phyloP scores from a whole-genome alignment of 805 yeast species.

The Hanseniaspora singularis region DNA sequence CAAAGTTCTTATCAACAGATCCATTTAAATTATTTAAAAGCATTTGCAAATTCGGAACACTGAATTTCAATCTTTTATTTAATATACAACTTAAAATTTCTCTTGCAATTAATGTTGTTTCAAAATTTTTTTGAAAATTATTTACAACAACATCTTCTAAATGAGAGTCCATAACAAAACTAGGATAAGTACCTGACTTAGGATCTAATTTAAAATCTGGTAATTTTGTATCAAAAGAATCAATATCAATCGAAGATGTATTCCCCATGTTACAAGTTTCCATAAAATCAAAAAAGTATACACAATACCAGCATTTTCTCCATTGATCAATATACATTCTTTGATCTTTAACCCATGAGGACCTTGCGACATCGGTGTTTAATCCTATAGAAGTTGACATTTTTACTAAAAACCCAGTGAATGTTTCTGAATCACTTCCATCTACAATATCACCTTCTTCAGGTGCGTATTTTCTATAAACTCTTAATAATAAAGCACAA shows the following conservation, averaged over 20 bases:
- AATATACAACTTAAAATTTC: constrained; percentile 32
- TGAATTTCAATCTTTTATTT: constrained; percentile 32
- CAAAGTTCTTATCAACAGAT: constrained; percentile 27
- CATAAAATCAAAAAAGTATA: constrained; percentile 36
- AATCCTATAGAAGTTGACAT: constrained; percentile 48
- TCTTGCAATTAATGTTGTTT: constrained; percentile 26
- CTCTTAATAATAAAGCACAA: constrained; percentile 40
- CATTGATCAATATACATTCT: constrained; percentile 34
- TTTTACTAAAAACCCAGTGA: constrained; percentile 39
- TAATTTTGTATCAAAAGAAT: constrained; percentile 39
- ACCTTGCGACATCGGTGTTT: constrained; percentile 41
- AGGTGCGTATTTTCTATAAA: constrained; percentile 40
- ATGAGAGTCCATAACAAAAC: constrained; percentile 30
- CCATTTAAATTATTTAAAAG: constrained; percentile 31
- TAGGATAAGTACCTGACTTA: constrained; percentile 24
- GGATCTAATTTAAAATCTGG: constrained; percentile 32
- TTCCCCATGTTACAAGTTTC: constrained; percentile 40
- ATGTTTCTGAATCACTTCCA: constrained; percentile 39
- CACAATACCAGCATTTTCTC: constrained; percentile 48
- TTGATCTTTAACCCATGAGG: constrained; percentile 22
- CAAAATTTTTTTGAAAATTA: constrained; percentile 25
- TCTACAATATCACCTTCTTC: constrained; percentile 48
- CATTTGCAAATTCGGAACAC: constrained; percentile 30
- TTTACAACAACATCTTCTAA: constrained; percentile 35
- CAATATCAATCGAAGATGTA: constrained; percentile 31